Evolutionary conservation across 2,329 filamentous ascomycete genomes (phyloP).

Genomic region (Xylariaceae sp.): DNA sequence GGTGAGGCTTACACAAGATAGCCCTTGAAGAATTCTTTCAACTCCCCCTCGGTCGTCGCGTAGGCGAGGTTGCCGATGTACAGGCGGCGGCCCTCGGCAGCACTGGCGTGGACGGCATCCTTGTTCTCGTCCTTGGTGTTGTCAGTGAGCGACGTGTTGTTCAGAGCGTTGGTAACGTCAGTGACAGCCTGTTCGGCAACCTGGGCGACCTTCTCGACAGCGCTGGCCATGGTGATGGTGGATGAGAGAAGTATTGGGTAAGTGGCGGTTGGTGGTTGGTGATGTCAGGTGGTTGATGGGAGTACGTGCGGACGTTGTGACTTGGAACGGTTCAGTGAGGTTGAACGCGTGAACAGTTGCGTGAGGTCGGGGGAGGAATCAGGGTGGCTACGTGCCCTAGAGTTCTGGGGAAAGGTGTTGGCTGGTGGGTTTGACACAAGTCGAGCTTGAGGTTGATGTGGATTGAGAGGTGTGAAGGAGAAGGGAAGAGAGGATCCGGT

Average conservation of each 20-base stretch:
- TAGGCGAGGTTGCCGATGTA: conserved; percentile 99
- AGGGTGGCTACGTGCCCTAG: conserved; percentile 94
- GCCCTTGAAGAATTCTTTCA: conserved; percentile 99
- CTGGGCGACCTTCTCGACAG: conserved; percentile 66
- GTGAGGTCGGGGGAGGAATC: conserved; percentile 56
- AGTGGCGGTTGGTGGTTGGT: conserved; percentile 14
- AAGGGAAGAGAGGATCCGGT: conserved; percentile 29
- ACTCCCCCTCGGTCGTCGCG: conserved; percentile 99
- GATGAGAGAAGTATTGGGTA: conserved; percentile 30
- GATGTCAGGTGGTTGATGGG: conserved; percentile 14
- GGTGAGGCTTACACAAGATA: conserved; percentile 86
- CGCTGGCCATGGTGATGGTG: conserved; percentile 77
- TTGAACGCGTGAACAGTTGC: conserved; percentile 69
- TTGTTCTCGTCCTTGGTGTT: conserved; percentile 56
- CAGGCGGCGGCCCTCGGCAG: conserved; percentile 96
- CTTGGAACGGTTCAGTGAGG: conserved; percentile 34
- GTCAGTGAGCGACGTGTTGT: conserved; percentile 66
- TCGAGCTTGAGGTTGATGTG: conserved; percentile 39
- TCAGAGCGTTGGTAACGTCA: conserved; percentile 72
- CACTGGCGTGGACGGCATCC: conserved; percentile 93
- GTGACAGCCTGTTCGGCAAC: conserved; percentile 63
- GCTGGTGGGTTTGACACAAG: conserved; percentile 36
- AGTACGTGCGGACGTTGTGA: conserved; percentile 31
- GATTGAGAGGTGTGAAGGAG: conserved; percentile 39
- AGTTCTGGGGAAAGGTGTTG: conserved; percentile 45